These are phyloP conservation scores for Vitis rupestris DNA, from an alignment of 164 flowering plant genomes.

Conservation along the genomic window DNA sequence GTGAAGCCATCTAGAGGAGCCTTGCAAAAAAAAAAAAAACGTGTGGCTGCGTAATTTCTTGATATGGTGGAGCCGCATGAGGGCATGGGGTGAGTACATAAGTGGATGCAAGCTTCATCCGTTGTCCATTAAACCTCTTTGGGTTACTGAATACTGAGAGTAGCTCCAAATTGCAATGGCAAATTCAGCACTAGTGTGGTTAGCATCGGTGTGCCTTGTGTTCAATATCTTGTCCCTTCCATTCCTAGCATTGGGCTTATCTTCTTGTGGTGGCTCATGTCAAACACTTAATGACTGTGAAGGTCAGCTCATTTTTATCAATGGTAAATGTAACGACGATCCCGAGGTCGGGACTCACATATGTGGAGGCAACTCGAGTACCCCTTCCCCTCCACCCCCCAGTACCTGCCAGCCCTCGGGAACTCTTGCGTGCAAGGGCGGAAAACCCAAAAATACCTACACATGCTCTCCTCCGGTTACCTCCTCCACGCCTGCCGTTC, in stretches of 20 bases:
- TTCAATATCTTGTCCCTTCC: background rate
- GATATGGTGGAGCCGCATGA: too few relatives aligned
- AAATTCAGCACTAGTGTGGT: background rate
- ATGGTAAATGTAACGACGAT: constrained; percentile 35
- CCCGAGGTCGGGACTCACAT: constrained; percentile 26
- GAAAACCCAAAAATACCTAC: constrained; percentile 10
- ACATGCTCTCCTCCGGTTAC: constrained; percentile 35
- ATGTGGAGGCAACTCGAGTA: background rate
- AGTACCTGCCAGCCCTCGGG: constrained; percentile 4
- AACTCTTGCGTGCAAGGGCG: background rate
- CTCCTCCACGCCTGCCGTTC: constrained; percentile 24
- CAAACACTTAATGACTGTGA: constrained; percentile 24
- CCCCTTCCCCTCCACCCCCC: background rate
- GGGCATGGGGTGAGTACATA: too few relatives aligned
- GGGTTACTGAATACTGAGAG: too few relatives aligned
- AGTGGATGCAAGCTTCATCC: too few relatives aligned
- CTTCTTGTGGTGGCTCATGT: constrained; percentile 35
- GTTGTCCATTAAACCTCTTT: too few relatives aligned
- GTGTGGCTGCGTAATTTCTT: too few relatives aligned
- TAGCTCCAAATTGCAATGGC: background rate
- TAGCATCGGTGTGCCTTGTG: background rate
- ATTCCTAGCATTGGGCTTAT: constrained; percentile 10
- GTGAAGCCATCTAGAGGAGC: too few relatives aligned
- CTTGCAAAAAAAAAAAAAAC: too few relatives aligned
- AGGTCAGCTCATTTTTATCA: constrained; percentile 38